Conservation (phyloP, 169 alveolate species). For the Plasmodium ovale region DNA sequence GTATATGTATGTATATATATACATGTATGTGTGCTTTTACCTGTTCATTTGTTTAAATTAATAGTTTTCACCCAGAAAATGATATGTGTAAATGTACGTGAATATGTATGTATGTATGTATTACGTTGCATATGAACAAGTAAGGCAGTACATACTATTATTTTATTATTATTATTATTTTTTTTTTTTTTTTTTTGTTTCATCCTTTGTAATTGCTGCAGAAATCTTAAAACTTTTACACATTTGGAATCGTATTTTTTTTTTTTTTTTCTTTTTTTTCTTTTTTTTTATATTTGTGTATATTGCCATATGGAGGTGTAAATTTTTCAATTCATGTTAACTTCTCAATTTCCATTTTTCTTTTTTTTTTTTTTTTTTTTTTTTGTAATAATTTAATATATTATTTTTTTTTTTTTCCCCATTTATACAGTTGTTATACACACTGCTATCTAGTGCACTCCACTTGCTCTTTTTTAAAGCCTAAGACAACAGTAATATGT, state of each 20-base stretch:
- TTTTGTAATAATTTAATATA: not conserved
- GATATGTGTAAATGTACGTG: too few species aligned
- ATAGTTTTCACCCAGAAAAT: not conserved
- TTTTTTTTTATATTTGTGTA: too few species aligned
- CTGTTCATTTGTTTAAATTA: not conserved
- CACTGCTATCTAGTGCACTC: conserved; percentile 77
- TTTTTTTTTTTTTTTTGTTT: not conserved
- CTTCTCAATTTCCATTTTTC: conserved; percentile 12
- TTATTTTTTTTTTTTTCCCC: conserved; percentile 11
- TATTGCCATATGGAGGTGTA: conserved; percentile 13
- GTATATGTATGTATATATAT: conserved; percentile 15
- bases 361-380: conserved; percentile 6
- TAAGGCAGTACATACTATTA: too few species aligned
- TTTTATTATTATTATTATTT: too few species aligned
- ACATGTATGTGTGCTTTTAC: not conserved
- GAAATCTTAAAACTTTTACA: conserved; percentile 15
- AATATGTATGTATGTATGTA: not conserved
- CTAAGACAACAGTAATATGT: conserved; percentile 11
- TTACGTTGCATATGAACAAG: too few species aligned
- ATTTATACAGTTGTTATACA: conserved; percentile 35
- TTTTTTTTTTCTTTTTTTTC: conserved; percentile 39
- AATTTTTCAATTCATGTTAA: conserved; percentile 8
- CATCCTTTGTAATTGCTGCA: conserved; percentile 6
- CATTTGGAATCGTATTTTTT: conserved; percentile 13
- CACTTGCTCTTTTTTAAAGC: conserved; percentile 2